Base-by-base conservation (phyloP, 83 land plant species). In the Diphasiastrum complanatum region DNA sequence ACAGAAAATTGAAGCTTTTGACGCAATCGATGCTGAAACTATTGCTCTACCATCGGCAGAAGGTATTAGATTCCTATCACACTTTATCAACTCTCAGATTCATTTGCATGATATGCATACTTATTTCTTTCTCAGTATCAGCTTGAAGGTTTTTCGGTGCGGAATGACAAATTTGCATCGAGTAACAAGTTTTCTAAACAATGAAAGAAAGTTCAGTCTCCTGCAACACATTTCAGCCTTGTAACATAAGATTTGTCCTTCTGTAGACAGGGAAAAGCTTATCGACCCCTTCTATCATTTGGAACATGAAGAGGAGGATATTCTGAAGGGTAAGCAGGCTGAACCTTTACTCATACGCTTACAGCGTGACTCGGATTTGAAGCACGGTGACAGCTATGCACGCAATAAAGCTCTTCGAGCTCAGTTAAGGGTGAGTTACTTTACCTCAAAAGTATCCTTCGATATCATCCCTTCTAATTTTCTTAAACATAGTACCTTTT, bases 11-110 rank as follows among this genome's bases (percentile, higher is more conserved):
- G 99, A 89, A 64, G 87, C 79, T 0, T 95, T 56, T 71, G 96
- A 89, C 48, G 69, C 78, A 33, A 89, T 85, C 41, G 99, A 95
- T 80, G 99, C 99, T 29, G 93, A 80, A 63, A 84, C 93, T 2
- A 58, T 89, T 38, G 80, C 62, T 27, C 81, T 95, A 65, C 86
- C 97, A 6, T 82, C 80, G 3, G 79, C 73, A 49, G 98, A 85
- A 79, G 97, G 90, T 84, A 29, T 16, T 75, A 45, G 31, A 23
- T 26, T 22, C 45, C 35, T 50, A 29, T 37, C 20, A 11, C 8
- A 33, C 22, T 25, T 22, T 10, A 22, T 46, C n/a, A n/a, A n/a
- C n/a, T n/a, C n/a, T n/a, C n/a, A n/a, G n/a, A n/a, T n/a, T n/a
- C n/a, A n/a, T n/a, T n/a, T n/a, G n/a, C n/a, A n/a, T n/a, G n/a